These are phyloP conservation scores for Luzula sylvatica DNA, from an alignment of 176 grass and related monocot genomes.

Conservation along the genomic window DNA sequence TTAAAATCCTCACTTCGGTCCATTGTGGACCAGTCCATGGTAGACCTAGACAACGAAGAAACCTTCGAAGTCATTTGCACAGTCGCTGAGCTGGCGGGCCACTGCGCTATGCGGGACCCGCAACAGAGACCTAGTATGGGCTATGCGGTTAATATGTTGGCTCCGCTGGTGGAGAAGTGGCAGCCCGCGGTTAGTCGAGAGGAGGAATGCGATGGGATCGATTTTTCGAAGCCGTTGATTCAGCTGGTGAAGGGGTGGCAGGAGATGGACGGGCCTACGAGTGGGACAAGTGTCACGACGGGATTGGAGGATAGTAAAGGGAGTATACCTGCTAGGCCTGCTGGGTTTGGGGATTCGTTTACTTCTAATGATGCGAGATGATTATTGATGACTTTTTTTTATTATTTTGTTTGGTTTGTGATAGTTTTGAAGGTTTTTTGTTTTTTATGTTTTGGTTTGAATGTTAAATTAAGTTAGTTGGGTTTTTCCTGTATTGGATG, in stretches of 20 bases:
- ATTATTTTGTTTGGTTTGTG: not conserved
- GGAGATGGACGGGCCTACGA: slow-evolving; percentile 3
- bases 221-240: slow-evolving; percentile 35
- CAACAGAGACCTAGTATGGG: slow-evolving; percentile 29
- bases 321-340: not conserved
- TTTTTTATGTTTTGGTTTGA: no score
- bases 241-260: slow-evolving; percentile 14
- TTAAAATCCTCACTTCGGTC: slow-evolving; percentile 14
- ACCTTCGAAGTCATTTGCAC: slow-evolving; percentile 1
- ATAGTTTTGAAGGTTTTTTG: no score
- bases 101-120: slow-evolving; percentile 31
- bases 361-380: not conserved
- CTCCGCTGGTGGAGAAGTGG: slow-evolving; percentile 32
- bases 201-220: slow-evolving; percentile 32
- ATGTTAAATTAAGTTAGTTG: no score
- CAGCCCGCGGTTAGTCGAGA: slow-evolving; percentile 28
- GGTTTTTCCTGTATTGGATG: no score
- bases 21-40: slow-evolving; percentile 34
- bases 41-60: slow-evolving; percentile 33
- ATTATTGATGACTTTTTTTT: not conserved
- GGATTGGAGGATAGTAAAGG: not conserved
- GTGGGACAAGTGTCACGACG: not conserved
- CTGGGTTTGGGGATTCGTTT: not conserved
- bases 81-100: slow-evolving; percentile 25
- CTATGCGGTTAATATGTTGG: slow-evolving; percentile 26